Base-by-base conservation (phyloP, 495 filamentous ascomycete species). In the Penicillium pancosmium region DNA sequence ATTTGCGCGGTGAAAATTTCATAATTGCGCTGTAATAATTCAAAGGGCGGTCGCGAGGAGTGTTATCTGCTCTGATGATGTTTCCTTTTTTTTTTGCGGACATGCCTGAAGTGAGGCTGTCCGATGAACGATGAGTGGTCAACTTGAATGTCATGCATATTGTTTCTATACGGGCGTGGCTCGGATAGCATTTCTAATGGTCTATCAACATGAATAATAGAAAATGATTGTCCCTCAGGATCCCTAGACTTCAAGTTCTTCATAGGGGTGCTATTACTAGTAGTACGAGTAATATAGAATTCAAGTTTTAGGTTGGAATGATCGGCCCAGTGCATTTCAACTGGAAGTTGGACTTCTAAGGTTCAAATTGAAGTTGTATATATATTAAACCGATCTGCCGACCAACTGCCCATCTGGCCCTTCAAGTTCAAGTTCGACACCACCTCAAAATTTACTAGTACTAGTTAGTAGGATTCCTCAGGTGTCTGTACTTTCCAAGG, bases 11-110 rank as follows among this genome's bases (percentile, higher is more conserved):
- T 50, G 54, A 57, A 68, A 66, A 66, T 63, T 23, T 46, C 47
- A 60, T 70, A 66, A 70, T 70, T 62, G 60, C 58, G 65, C 68
- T 66, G 56, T 68, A 66, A 59, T 64, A 70, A 50, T 63, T 56
- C 2, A 31, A 31, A 4, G 27, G 27, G 2, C 6, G 27, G 5
- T 31, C 27, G 27, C 27, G 27, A 31, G 27, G 27, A 31, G 5
- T 31, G 27, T 31, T 31, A 31, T 56, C 58, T 59, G 54, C 49
- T 53, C 54, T 50, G 48, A 63, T 56, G 63, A 59, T 55, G 62
- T 66, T 49, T 57, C 64, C 8, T 6, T 1, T 31, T 31, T 31
- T 31, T 31, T 31, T 31, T 57, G 51, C 35, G 64, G 62, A 60
- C 36, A 13, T 0, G 15, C 15, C 2, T 5, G 36, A 38, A 4